Percentiles rank a stretch among this genome's conserved stretches.
phyloP scores from a whole-genome alignment of 768 basidiomycete genomes.

The Lactarius hengduanensis region DNA sequence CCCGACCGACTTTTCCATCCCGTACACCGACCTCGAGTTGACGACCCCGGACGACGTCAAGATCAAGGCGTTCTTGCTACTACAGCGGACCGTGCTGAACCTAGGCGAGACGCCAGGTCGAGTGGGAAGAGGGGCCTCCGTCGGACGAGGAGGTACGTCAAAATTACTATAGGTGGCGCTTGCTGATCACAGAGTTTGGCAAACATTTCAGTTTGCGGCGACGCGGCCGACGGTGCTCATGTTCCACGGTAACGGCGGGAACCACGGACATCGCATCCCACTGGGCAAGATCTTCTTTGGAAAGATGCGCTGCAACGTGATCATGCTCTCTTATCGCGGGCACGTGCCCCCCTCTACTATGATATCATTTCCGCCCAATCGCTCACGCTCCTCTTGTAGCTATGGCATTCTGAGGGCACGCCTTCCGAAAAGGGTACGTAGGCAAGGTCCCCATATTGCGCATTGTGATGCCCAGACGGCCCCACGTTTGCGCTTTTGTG shows the following conservation, averaged over 20 bases:
- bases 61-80: slow-evolving; percentile 75
- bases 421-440: slow-evolving; percentile 77
- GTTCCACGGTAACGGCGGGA: slow-evolving; percentile 91
- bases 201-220: slow-evolving; percentile 40
- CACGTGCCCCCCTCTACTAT: slow-evolving; percentile 37
- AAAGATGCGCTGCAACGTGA: slow-evolving; percentile 86
- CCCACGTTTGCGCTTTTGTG: neutral
- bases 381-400: slow-evolving; percentile 39
- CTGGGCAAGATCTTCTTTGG: slow-evolving; percentile 79
- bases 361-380: neutral
- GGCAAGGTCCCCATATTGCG: neutral
- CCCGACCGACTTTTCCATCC: slow-evolving; percentile 67
- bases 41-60: slow-evolving; percentile 69
- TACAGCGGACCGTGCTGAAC: slow-evolving; percentile 54
- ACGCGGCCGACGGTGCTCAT: slow-evolving; percentile 83
- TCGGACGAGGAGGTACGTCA: slow-evolving; percentile 56
- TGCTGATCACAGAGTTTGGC: neutral
- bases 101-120: slow-evolving; percentile 29
- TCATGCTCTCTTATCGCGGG: slow-evolving; percentile 95
- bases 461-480: neutral
- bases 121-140: slow-evolving; percentile 39
- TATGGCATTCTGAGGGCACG: slow-evolving; percentile 88
- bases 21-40: slow-evolving; percentile 73
- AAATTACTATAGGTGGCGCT: too few species aligned
- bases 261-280: slow-evolving; percentile 87